Conservation (phyloP, 495 filamentous ascomycete species). For the Penicillium manginii region DNA sequence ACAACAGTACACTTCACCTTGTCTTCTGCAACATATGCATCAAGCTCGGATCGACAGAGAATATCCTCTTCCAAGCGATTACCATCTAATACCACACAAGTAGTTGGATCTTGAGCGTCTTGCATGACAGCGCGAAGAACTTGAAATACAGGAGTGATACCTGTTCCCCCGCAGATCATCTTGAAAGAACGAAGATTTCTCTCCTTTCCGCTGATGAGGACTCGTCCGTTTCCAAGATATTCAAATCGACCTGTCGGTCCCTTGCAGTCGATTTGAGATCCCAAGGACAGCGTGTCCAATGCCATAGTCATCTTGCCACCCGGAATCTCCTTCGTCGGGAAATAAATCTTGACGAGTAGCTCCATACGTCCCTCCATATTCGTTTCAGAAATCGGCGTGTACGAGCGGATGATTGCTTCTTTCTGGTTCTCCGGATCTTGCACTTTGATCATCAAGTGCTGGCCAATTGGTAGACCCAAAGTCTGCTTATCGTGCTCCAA, state of each 20-base stretch:
- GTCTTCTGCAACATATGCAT: conserved; percentile 57
- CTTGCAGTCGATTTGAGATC: conserved; percentile 80
- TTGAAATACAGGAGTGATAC: conserved; percentile 91
- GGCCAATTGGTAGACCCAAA: conserved; percentile 82
- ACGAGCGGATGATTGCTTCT: conserved; percentile 80
- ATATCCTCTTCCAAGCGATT: conserved; percentile 86
- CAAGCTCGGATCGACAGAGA: conserved; percentile 76
- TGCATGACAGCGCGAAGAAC: conserved; percentile 78
- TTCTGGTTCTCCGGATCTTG: conserved; percentile 63
- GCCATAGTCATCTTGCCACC: conserved; percentile 89
- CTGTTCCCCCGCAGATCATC: conserved; percentile 90
- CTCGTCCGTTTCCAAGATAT: conserved; percentile 71
- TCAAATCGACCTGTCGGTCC: conserved; percentile 89
- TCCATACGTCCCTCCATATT: conserved; percentile 64
- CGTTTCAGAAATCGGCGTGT: conserved; percentile 81
- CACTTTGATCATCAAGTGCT: conserved; percentile 88
- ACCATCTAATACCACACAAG: conserved; percentile 76
- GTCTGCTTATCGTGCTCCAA: conserved; percentile 73
- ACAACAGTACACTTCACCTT: conserved; percentile 64
- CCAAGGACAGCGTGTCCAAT: conserved; percentile 71
- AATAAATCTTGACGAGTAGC: conserved; percentile 87
- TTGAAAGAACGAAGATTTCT: conserved; percentile 68
- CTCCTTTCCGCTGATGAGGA: conserved; percentile 62
- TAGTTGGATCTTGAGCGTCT: conserved; percentile 58
- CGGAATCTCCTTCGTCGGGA: conserved; percentile 55